Evolutionary conservation across 768 basidiomycete species (phyloP).

Genomic region (Leccinum broughii): DNA sequence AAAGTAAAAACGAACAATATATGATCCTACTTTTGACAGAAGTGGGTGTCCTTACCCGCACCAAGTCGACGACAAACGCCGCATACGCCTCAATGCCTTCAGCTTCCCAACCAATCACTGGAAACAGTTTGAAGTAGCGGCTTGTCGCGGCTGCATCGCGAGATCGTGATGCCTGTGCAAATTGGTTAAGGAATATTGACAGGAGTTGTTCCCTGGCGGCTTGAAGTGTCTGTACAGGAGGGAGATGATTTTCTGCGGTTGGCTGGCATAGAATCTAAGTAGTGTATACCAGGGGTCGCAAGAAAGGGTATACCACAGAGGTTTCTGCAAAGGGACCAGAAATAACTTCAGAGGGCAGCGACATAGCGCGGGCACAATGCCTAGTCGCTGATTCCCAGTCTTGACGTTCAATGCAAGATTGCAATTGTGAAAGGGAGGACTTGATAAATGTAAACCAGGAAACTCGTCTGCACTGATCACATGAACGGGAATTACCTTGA

Average conservation of each 20-base stretch:
- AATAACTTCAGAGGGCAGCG: constrained; percentile 73
- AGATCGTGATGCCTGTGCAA: constrained; percentile 75
- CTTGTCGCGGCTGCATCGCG: constrained; percentile 86
- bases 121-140: constrained; percentile 97
- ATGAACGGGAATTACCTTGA: constrained; percentile 61
- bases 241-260: constrained; percentile 81
- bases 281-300: neutral
- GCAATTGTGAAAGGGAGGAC: constrained; percentile 61
- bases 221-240: constrained; percentile 82
- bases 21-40: constrained; percentile 72
- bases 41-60: constrained; percentile 72
- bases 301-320: constrained; percentile 67
- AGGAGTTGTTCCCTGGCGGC: constrained; percentile 74
- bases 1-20: constrained; percentile 7
- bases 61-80: constrained; percentile 88
- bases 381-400: constrained; percentile 97
- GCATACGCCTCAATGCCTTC: constrained; percentile 94
- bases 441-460: constrained; percentile 37
- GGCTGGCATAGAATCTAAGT: constrained; percentile 54
- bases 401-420: constrained; percentile 65
- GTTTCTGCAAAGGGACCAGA: constrained; percentile 83
- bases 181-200: constrained; percentile 73
- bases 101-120: constrained; percentile 89
- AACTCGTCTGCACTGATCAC: constrained; percentile 23
- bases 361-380: constrained; percentile 89